Evolutionary conservation across 2,329 filamentous ascomycete genomes (phyloP), one percentile per base, ranked within the genome.

Genomic region (Piedraia hortae): DNA sequence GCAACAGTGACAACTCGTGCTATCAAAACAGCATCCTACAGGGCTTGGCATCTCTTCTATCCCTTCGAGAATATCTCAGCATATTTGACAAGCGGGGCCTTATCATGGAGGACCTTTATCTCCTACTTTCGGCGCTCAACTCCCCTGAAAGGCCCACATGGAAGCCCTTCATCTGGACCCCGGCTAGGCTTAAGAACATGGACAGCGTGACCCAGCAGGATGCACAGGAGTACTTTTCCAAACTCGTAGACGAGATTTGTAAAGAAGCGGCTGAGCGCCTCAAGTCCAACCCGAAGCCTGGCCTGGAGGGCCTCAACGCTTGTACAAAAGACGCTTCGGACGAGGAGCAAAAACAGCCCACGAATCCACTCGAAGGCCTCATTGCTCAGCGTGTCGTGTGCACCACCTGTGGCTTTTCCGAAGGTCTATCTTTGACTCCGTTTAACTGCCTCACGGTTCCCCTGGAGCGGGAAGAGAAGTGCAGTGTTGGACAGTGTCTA

Each of bases 181-280:
- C 75, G 0, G 51, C 59, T 1, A 62, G 70, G 24, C 51, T 31
- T 20, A 90, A 90, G 45, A 80, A 68, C 6, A 88, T 93, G 69
- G 82, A 70, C 44, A 90, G 74, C 14, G 89, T 73, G 62, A 73
- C 88, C 34, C 85, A 93, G 41, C 85, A 97, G 45, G 85, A 97
- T 46, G 85, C 85, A 4, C 85, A 93, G 41, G 85, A 97, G 44
- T 97, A 93, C 43, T 91, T 74, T 36, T 82, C 77, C 9, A 88
- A 82, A 37, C 56, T 97, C 8, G 37, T 45, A 31, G 41, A 45
- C 20, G 41, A 44, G 24, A 46, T 91, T 21, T 77, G 91, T 31
- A 53, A 40, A 42, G 51, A 34, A 41, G 45, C 40, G 40, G 50
- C 29, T 26, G 48, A 36, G 43, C 46, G 24, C 8, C 21, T 31